A percentile compares a stretch with the other conserved stretches of the same genome.
phyloP scores from a whole-genome alignment of 768 basidiomycete species.

The Psilocybe subaeruginosa region DNA sequence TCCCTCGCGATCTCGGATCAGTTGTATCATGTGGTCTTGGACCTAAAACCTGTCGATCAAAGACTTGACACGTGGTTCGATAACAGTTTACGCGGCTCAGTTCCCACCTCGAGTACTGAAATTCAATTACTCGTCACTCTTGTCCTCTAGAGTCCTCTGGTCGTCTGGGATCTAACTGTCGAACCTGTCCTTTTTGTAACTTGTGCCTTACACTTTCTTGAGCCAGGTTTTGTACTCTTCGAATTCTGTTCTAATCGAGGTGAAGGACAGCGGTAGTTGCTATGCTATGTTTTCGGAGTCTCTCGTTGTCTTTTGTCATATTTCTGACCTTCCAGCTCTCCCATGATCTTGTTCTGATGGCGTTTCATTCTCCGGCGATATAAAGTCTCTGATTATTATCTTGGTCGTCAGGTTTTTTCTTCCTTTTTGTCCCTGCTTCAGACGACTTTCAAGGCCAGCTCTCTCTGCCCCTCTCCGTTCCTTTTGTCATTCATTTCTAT shows the following conservation, averaged over 20 bases:
- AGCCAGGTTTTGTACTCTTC: background rate
- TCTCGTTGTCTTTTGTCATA: slow-evolving; percentile 8
- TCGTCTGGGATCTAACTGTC: background rate
- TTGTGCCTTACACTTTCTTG: no score
- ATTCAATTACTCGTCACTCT: background rate
- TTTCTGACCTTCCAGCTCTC: slow-evolving; percentile 3
- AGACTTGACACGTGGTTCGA: background rate
- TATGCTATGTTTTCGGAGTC: background rate
- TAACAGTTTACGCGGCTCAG: background rate
- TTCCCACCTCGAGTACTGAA: background rate
- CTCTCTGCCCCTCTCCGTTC: slow-evolving; percentile 16
- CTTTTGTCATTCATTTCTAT: slow-evolving; percentile 18
- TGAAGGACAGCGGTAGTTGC: background rate
- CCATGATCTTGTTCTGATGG: slow-evolving; percentile 20
- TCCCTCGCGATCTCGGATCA: background rate
- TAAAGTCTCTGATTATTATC: slow-evolving; percentile 5
- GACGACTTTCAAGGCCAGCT: slow-evolving; percentile 12
- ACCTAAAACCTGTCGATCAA: background rate
- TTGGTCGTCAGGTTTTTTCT: slow-evolving; percentile 7
- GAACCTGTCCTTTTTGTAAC: background rate
- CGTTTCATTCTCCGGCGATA: slow-evolving; percentile 15
- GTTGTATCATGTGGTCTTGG: background rate
- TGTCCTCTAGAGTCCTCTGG: background rate
- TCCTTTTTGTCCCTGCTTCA: slow-evolving; percentile 13
- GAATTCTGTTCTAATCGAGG: background rate